Percentiles rank a stretch among this genome's conserved stretches.
phyloP scores from a whole-genome alignment of 163 green algal genomes.

The Dunaliella salina region DNA sequence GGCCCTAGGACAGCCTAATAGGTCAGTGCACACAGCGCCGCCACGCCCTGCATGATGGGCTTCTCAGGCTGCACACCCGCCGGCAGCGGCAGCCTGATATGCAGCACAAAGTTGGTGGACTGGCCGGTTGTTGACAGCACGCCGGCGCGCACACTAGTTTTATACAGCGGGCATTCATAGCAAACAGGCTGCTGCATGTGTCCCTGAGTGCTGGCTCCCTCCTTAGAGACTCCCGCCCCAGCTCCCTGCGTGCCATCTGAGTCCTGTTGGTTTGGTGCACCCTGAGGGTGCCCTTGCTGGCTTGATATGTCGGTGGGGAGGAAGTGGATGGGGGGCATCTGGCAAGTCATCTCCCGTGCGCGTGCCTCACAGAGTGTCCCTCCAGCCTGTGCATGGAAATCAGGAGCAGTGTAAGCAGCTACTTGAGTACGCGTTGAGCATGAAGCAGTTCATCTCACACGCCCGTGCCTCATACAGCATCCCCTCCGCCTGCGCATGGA shows the following conservation, averaged over 20 bases:
- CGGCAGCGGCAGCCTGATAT: conserved; percentile 53
- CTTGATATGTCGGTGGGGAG: not conserved
- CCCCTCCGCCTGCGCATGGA: not conserved
- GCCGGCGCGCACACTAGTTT: conserved; percentile 60
- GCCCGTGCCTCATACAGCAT: too few species aligned
- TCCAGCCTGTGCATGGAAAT: not conserved
- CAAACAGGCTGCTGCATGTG: not conserved
- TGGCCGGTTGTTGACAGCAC: conserved; percentile 67
- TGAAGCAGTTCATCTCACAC: too few species aligned
- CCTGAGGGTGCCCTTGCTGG: not conserved
- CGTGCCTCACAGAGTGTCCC: conserved; percentile 29
- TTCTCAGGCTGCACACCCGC: conserved; percentile 28
- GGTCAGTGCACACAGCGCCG: conserved; percentile 62
- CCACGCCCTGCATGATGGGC: conserved; percentile 68
- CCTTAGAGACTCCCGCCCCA: not conserved
- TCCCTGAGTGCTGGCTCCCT: not conserved
- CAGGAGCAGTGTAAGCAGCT: too few species aligned
- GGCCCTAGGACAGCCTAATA: not conserved
- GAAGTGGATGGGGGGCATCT: conserved; percentile 41
- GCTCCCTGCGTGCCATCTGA: not conserved
- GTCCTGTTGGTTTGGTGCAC: not conserved
- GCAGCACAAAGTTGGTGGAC: conserved; percentile 72
- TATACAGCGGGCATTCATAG: conserved; percentile 75
- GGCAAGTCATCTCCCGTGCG: conserved; percentile 54
- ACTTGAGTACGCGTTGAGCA: too few species aligned